Base-by-base conservation (phyloP, 1,284 basidiomycete species). In the Stereum hirsutum region DNA sequence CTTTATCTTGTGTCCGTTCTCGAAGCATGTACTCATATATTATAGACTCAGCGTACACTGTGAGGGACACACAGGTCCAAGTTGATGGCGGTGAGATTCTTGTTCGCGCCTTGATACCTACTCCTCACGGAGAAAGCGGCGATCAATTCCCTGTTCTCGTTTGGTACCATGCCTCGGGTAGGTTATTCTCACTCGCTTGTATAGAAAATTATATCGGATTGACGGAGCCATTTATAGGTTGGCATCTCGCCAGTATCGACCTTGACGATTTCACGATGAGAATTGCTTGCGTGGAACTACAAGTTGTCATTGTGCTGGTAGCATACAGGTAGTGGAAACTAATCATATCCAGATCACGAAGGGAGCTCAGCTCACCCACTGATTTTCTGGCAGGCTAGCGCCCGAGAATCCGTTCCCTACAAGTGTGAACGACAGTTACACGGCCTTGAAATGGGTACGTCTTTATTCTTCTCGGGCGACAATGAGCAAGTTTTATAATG, bases 351-450 rank as follows among this genome's bases (percentile, higher is more conserved):
- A 15, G 15, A 23, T 17, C 19, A 5, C 14, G 7, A 23, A 33
- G n/a, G 10, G 30, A 12, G 6, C 26, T 38, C 11, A 27, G 17
- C 11, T 4, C 10, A 28, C n/a, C n/a, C n/a, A n/a, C n/a, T n/a
- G n/a, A n/a, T n/a, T n/a, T 3, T 10, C n/a, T n/a, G n/a, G 6
- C 6, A 43, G 67, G 14, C 57, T 64, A 6, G 63, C 65, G 1
- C 69, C 69, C 0, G 63, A 66, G 37, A 45, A 62, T 43, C 60
- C 61, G 0, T 70, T 61, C 53, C 69, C 69, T 0, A 57, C 56
- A 0, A 55, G 58, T 0, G 51, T 63, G 2, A 55, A 66, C 12
- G 69, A 71, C 42, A 53, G 59, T 15, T 60, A 59, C 27, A 57
- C 59, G 6, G 54, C 59, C 2, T 47, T 67, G 3, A 54, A 57